These are phyloP conservation scores for Gliomastix tumulicola DNA, from an alignment of 2,329 filamentous ascomycete species.

Conservation along the genomic window DNA sequence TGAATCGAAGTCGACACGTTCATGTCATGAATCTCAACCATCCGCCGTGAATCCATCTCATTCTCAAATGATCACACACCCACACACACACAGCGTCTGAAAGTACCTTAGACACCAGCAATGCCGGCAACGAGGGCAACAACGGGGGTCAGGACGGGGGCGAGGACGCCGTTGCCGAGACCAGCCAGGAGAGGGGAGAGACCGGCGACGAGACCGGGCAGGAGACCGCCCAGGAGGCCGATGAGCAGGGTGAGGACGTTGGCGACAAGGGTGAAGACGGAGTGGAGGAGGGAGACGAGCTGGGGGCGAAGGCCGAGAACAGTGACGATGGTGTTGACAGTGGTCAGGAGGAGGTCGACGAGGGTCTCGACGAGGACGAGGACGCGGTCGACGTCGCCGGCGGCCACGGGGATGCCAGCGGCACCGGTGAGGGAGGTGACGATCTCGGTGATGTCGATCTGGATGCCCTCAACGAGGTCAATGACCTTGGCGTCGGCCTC, in stretches of 20 bases:
- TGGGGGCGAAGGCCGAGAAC: slow-evolving; percentile 13
- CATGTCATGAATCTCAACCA: too few relatives aligned
- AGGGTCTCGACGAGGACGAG: slow-evolving; percentile 12
- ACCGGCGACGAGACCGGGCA: slow-evolving; percentile 14
- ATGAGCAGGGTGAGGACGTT: slow-evolving; percentile 14
- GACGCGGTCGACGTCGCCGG: slow-evolving; percentile 14
- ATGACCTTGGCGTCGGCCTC: slow-evolving; percentile 8
- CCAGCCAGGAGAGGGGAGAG: slow-evolving; percentile 17
- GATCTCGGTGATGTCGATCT: slow-evolving; percentile 13
- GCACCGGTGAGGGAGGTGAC: slow-evolving; percentile 13
- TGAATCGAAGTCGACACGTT: too few relatives aligned
- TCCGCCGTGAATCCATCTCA: too few relatives aligned
- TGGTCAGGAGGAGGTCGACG: slow-evolving; percentile 13
- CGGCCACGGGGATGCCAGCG: slow-evolving; percentile 10
- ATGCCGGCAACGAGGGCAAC: slow-evolving; percentile 12
- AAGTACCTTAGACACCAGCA: not conserved
- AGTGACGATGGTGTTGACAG: slow-evolving; percentile 13
- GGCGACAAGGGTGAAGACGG: slow-evolving; percentile 16
- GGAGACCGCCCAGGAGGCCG: slow-evolving; percentile 11
- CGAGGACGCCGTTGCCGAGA: slow-evolving; percentile 14
- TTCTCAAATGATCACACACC: too few relatives aligned
- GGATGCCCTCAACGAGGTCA: slow-evolving; percentile 9
- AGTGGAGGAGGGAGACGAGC: slow-evolving; percentile 15
- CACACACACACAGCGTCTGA: too few relatives aligned
- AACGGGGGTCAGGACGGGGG: slow-evolving; percentile 15